Evolutionary conservation across 202 grass and related monocot species (phyloP).

Genomic region (Digitaria exilis): DNA sequence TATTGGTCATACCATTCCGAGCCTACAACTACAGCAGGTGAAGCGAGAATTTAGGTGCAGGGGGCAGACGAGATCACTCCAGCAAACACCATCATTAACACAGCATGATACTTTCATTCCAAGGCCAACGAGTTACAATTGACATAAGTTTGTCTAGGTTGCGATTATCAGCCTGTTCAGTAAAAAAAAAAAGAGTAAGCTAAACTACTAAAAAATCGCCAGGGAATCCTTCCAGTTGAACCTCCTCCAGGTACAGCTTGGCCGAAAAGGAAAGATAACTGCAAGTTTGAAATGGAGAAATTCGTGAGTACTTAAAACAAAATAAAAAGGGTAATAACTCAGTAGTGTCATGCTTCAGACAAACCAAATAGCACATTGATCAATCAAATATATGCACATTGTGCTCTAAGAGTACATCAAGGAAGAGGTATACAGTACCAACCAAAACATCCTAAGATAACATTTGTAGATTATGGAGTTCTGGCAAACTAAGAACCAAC

Average conservation of each 20-base stretch:
- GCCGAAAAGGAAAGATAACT: background rate
- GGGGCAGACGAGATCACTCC: background rate
- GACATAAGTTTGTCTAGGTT: background rate
- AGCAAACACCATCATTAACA: background rate
- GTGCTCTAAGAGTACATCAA: too few species aligned
- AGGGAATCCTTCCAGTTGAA: background rate
- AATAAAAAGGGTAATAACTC: background rate
- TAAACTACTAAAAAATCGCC: slow-evolving; percentile 35
- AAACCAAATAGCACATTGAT: background rate
- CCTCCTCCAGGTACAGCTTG: background rate
- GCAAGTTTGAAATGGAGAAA: background rate
- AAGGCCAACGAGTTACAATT: background rate
- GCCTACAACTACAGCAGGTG: too few species aligned
- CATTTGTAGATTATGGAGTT: background rate
- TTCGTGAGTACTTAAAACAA: background rate
- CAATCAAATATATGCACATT: too few species aligned
- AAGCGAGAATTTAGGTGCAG: too few species aligned
- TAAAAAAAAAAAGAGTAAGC: background rate
- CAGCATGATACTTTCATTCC: slow-evolving; percentile 7
- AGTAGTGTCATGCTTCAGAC: background rate
- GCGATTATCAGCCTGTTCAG: slow-evolving; percentile 27
- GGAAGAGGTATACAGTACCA: too few species aligned
- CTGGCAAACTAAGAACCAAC: background rate
- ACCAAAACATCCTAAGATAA: too few species aligned
- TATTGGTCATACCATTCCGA: too few species aligned